Base-by-base conservation (phyloP, 2,329 filamentous ascomycete genomes). In the Periconia sp. region DNA sequence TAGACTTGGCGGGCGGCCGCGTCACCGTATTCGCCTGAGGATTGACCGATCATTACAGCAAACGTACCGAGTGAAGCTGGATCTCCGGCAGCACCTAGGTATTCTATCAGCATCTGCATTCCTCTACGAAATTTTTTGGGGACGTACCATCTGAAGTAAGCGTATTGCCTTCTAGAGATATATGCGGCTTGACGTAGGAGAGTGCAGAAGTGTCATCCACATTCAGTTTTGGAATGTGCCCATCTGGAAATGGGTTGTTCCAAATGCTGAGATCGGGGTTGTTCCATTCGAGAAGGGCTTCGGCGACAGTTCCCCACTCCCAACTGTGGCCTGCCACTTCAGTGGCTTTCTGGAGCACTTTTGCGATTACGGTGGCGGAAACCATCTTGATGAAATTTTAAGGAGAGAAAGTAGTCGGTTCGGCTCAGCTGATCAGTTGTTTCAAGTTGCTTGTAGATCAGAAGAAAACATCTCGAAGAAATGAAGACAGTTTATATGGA, bases 351-450 rank as follows among this genome's bases (percentile, higher is more conserved):
- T 42, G 17, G 4, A 63, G 54, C 6, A 60, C 52, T 24, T 46
- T 56, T 12, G 48, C 36, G 18, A 65, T 43, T 1, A 56, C 4
- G 7, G 40, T 88, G 73, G 87, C 86, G 9, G 84, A 89, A 71
- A 58, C 48, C 48, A 58, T 56, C 16, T 22, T 31, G 16, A 11
- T 24, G 8, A 9, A 15, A 16, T 33, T 13, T 25, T 24, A 5
- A 31, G 17, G 8, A 38, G n/a, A 8, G 23, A 10, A 28, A 16
- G 23, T 26, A 12, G 22, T 25, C 10, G 16, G n/a, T n/a, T n/a
- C n/a, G n/a, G n/a, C n/a, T n/a, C n/a, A n/a, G n/a, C n/a, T n/a
- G n/a, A n/a, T n/a, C n/a, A n/a, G n/a, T n/a, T n/a, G n/a, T n/a
- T n/a, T 12, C 18, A 22, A 23, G 15, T 16, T 19, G 36, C 16